A percentile compares a stretch with the other conserved stretches of the same genome.
These are phyloP conservation scores for Pseudogymnoascus sp. DNA, from an alignment of 2,329 filamentous ascomycete species.

Conservation along the genomic window DNA sequence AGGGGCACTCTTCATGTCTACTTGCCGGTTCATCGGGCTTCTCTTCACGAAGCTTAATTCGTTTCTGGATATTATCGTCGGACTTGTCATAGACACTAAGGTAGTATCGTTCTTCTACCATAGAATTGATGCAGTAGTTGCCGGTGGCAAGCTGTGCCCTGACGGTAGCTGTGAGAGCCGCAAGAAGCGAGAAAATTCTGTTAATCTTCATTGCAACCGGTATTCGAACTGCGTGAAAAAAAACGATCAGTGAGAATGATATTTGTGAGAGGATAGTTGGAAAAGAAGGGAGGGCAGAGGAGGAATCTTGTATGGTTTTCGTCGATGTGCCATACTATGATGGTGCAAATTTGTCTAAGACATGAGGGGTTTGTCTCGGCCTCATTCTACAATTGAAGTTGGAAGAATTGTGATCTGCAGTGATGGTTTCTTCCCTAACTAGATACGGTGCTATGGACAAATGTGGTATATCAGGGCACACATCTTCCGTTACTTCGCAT, in stretches of 20 bases:
- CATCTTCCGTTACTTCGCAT: background rate
- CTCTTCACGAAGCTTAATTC: too few species aligned
- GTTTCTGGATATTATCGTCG: too few species aligned
- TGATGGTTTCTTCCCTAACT: background rate
- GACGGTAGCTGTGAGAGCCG: background rate
- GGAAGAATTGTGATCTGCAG: background rate
- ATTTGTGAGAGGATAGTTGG: background rate
- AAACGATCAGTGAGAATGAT: background rate
- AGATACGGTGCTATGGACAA: background rate
- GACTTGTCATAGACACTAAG: too few species aligned
- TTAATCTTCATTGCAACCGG: background rate
- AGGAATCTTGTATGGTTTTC: background rate
- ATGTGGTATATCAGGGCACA: background rate
- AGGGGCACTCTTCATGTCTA: too few species aligned
- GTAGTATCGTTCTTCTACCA: too few species aligned
- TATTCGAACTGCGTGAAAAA: background rate
- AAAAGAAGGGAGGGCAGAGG: background rate
- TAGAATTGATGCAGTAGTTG: background rate
- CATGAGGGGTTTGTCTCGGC: background rate
- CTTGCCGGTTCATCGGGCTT: too few species aligned
- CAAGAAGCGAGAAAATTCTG: background rate
- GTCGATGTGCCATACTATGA: background rate
- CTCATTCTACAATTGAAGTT: background rate
- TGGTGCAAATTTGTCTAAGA: background rate
- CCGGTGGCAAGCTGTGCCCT: background rate